Evolutionary conservation across 768 basidiomycete species (phyloP), one percentile per base, ranked within the genome.

Genomic region (Lentinula sp.): DNA sequence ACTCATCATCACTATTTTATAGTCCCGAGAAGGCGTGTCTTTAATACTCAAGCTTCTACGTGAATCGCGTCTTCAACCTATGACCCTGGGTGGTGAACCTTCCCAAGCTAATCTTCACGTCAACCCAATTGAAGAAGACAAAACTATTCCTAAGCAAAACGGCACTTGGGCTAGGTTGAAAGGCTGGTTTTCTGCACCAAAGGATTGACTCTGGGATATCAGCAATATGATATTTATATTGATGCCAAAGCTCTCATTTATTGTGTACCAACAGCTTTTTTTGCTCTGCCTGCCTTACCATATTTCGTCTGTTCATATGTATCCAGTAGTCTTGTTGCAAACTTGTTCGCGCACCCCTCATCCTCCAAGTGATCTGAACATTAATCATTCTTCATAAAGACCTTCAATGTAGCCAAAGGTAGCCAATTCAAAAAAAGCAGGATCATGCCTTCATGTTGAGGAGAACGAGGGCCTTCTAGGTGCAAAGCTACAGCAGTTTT

Each of bases 11-110:
- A 53, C 63, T 61, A 45, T 62, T 41, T 59, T 63, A 41, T 63
- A 93, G 91, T 93, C 90, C 67, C 90, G 91, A 48, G 90, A 93
- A 73, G 94, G 94, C 6, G 88, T 97, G 63, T 86, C 89, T 45
- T 79, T 93, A 46, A 88, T 96, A 61, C 81, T 96, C 53, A 81
- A 81, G 62, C 79, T 91, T 57, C 74, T 96, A 36, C 88, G 93
- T 48, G 87, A 93, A 72, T 87, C 92, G 54, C 88, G 91, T 61
- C 77, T 84, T 20, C 81, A 82, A 61, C 77, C 82, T 53, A 81
- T 84, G 80, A 74, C 79, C 12, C 70, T 84, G 51, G 81, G 80
- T 39, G 67, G 70, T 57, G 41, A 55, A 41, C 43, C 49, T 41
- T 56, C 61, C 43, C 48, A 18, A 45, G 36, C 59, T 33, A 60